phyloP scores from a whole-genome alignment of 2,329 filamentous ascomycete species.

The Cephalotrichum gorgonifer region DNA sequence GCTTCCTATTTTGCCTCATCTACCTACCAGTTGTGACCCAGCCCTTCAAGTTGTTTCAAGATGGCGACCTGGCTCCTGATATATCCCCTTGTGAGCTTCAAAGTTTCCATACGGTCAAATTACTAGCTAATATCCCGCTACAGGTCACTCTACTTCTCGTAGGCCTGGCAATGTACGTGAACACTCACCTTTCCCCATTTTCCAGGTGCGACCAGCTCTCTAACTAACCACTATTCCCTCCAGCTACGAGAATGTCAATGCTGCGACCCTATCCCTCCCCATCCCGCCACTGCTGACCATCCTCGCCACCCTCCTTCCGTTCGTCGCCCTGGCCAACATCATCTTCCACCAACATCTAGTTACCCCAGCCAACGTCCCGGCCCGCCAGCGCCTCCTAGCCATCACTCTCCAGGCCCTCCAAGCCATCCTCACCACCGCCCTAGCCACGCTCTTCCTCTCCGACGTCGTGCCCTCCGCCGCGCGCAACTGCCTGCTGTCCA shows the following conservation, averaged over 20 bases:
- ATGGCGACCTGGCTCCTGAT: too few relatives aligned
- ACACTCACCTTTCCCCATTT: too few relatives aligned
- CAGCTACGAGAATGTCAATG: slow-evolving; percentile 29
- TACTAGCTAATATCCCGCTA: too few relatives aligned
- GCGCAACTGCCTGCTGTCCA: slow-evolving; percentile 9
- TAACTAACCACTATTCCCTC: slow-evolving; percentile 3
- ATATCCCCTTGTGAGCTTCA: too few relatives aligned
- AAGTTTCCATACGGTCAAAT: too few relatives aligned
- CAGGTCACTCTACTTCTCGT: too few relatives aligned
- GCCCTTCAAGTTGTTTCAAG: too few relatives aligned
- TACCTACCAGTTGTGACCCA: too few relatives aligned
- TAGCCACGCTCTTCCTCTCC: slow-evolving; percentile 32
- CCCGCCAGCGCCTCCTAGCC: slow-evolving; percentile 8
- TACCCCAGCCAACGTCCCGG: slow-evolving; percentile 15
- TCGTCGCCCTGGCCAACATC: slow-evolving; percentile 21
- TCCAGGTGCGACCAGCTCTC: too few relatives aligned
- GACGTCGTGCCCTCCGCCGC: slow-evolving; percentile 2
- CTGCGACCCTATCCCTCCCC: slow-evolving; percentile 27
- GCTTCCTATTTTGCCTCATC: too few relatives aligned
- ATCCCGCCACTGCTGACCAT: slow-evolving; percentile 23
- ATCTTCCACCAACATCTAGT: slow-evolving; percentile 14
- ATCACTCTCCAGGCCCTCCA: slow-evolving; percentile 13
- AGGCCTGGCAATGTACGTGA: too few relatives aligned
- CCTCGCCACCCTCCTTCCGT: slow-evolving; percentile 22
- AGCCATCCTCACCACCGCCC: slow-evolving; percentile 25